A percentile compares a stretch with the other conserved stretches of the same genome.
phyloP scores from a whole-genome alignment of 2,329 filamentous ascomycete genomes.

The Aspergillus puulaauensis region DNA sequence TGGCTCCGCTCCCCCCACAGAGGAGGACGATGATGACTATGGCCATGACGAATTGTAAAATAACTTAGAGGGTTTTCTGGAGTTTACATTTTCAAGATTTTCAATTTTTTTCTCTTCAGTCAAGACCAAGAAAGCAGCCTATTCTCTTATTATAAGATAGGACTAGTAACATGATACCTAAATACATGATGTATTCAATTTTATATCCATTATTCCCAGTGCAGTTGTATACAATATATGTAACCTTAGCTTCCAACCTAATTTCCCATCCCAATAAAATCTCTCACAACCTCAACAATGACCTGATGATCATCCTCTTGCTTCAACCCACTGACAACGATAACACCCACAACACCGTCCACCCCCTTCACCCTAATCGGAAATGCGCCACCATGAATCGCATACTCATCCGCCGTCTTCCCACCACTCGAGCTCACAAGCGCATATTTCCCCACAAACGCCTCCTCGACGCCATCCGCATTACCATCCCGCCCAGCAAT shows the following conservation, averaged over 20 bases:
- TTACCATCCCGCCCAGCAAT: conserved; percentile 13
- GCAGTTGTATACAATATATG: neutral
- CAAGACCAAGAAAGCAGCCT: conserved; percentile 13
- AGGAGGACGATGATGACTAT: conserved; percentile 69
- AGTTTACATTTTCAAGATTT: conserved; percentile 29
- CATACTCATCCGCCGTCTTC: conserved; percentile 58
- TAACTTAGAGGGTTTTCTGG: conserved; percentile 38
- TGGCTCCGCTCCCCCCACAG: conserved; percentile 61
- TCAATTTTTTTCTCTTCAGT: conserved; percentile 7
- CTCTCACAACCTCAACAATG: conserved; percentile 67
- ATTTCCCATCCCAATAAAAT: conserved; percentile 38
- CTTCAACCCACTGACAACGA: conserved; percentile 73
- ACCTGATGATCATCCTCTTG: conserved; percentile 77
- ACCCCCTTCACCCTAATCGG: conserved; percentile 71
- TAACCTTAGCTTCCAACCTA: neutral
- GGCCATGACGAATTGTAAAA: conserved; percentile 77
- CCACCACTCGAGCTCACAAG: conserved; percentile 54
- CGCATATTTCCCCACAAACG: conserved; percentile 65
- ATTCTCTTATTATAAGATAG: conserved; percentile 9
- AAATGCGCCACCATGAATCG: conserved; percentile 75
- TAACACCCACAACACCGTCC: conserved; percentile 72
- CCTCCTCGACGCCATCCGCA: conserved; percentile 57
- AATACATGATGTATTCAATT: conserved; percentile 1
- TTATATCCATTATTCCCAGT: neutral
- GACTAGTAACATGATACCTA: conserved; percentile 20